Evolutionary conservation across 2,329 filamentous ascomycete genomes (phyloP).

Genomic region (Cadophora sp.): DNA sequence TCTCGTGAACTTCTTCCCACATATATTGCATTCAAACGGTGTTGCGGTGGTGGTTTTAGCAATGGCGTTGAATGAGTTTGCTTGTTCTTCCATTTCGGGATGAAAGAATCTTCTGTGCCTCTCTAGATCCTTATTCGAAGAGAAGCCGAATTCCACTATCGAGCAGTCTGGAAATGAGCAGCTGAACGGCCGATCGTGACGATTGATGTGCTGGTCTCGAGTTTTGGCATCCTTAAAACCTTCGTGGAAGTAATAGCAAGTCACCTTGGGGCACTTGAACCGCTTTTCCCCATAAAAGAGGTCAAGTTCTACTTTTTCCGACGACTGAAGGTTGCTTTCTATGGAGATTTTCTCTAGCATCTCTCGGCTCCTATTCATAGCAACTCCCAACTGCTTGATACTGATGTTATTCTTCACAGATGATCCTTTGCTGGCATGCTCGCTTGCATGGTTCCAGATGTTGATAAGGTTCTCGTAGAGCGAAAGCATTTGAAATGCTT

Average conservation of each 20-base stretch:
- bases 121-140: constrained; percentile 45
- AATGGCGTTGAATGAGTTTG: neutral
- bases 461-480: neutral
- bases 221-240: constrained; percentile 46
- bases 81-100: constrained; percentile 14
- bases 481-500: neutral
- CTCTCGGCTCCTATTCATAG: neutral
- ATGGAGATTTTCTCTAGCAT: constrained; percentile 17
- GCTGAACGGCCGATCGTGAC: constrained; percentile 48
- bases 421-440: neutral
- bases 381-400: neutral
- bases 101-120: constrained; percentile 34
- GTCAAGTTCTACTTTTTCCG: neutral
- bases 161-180: constrained; percentile 46
- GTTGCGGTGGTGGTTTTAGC: constrained; percentile 1
- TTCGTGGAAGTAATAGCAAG: constrained; percentile 51
- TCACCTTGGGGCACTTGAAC: constrained; percentile 50
- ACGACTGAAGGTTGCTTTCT: neutral
- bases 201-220: constrained; percentile 46
- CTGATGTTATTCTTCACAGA: neutral
- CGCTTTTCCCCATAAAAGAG: constrained; percentile 46
- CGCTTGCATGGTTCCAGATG: neutral
- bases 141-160: constrained; percentile 44
- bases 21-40: constrained; percentile 18
- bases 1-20: constrained; percentile 27